phyloP scores from a whole-genome alignment of 148 eudicot species.

The Rhododendron williamsianum region DNA sequence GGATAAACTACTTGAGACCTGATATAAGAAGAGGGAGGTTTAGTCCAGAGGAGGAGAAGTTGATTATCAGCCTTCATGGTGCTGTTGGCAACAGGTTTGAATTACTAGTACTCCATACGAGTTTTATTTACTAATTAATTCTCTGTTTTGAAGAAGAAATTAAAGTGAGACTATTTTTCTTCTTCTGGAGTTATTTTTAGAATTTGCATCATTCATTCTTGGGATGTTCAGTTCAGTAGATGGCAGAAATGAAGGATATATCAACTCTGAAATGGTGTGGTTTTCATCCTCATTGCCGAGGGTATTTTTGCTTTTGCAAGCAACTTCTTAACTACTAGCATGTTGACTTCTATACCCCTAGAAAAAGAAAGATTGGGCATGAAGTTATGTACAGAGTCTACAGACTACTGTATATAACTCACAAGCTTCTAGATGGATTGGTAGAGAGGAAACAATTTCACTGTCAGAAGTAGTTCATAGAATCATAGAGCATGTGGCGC shows the following conservation, averaged over 20 bases:
- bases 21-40: slow-evolving; percentile 89
- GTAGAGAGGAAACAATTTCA: slow-evolving; percentile 1
- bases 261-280: not conserved
- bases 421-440: not conserved
- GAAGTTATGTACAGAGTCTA: not conserved
- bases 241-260: not conserved
- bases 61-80: slow-evolving; percentile 83
- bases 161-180: not conserved
- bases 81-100: slow-evolving; percentile 90
- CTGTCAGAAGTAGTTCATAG: slow-evolving; percentile 12
- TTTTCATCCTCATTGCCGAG: slow-evolving; percentile 7
- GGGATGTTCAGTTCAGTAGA: not conserved
- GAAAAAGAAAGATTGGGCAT: not conserved
- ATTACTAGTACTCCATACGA: not conserved
- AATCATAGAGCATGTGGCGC: not conserved
- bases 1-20: slow-evolving; percentile 91
- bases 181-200: not conserved
- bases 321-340: not conserved
- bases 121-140: not conserved
- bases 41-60: slow-evolving; percentile 76
- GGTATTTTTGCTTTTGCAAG: not conserved
- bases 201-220: not conserved
- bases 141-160: not conserved
- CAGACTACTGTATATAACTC: not conserved
- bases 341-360: not conserved